A percentile compares a stretch with the other conserved stretches of the same genome.
Conservation (phyloP, 148 eudicot species). For the Selenicereus undatus region DNA sequence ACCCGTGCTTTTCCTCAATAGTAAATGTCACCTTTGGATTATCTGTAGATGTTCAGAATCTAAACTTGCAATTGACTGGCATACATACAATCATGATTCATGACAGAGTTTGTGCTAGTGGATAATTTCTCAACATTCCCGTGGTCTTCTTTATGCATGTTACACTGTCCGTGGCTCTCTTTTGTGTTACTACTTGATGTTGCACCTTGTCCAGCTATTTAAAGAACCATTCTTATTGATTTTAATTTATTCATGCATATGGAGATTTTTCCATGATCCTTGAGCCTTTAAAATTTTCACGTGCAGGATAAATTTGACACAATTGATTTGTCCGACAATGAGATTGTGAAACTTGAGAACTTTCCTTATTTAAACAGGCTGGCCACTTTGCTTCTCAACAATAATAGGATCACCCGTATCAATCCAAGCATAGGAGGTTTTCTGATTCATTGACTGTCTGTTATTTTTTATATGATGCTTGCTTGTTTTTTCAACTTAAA, state of each 20-base stretch:
- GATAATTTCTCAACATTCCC: background rate
- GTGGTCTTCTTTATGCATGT: background rate
- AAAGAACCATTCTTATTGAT: background rate
- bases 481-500: conserved; percentile 14
- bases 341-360: conserved; percentile 95
- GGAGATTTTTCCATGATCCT: background rate
- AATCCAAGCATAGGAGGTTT: conserved; percentile 88
- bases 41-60: background rate
- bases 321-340: conserved; percentile 93
- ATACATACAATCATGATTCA: background rate
- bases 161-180: background rate
- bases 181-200: background rate
- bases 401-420: conserved; percentile 90
- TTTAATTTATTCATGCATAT: background rate
- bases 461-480: background rate
- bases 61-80: background rate
- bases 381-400: conserved; percentile 82
- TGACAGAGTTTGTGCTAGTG: background rate
- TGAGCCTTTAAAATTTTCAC: conserved; percentile 4
- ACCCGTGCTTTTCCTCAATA: background rate
- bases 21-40: background rate
- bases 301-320: conserved; percentile 97
- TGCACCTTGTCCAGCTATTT: background rate
- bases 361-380: conserved; percentile 78
- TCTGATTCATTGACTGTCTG: background rate